Evolutionary conservation across 2,329 filamentous ascomycete genomes (phyloP).

Genomic region (Ascochyta viciae-villosae): DNA sequence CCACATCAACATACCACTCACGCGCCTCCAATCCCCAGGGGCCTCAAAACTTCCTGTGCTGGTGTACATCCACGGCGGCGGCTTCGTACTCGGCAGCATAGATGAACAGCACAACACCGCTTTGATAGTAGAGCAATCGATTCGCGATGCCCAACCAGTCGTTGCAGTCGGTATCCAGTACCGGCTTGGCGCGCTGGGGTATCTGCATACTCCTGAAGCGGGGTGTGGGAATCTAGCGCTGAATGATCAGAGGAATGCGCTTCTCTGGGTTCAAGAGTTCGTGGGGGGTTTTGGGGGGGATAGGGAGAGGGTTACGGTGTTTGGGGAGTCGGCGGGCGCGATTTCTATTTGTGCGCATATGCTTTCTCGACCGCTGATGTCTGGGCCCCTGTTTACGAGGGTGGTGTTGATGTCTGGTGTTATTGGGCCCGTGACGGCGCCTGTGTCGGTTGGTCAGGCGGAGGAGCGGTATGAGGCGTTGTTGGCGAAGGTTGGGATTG

Average conservation of each 20-base stretch:
- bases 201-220: constrained; percentile 51
- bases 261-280: constrained; percentile 47
- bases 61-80: constrained; percentile 62
- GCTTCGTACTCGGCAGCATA: constrained; percentile 50
- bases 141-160: constrained; percentile 23
- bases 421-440: constrained; percentile 22
- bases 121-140: constrained; percentile 31
- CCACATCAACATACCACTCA: constrained; percentile 33
- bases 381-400: constrained; percentile 28
- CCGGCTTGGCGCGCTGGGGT: constrained; percentile 36
- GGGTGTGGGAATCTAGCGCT: constrained; percentile 36
- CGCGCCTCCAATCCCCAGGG: constrained; percentile 6
- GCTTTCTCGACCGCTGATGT: constrained; percentile 20
- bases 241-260: constrained; percentile 42
- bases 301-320: constrained; percentile 38
- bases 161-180: constrained; percentile 34
- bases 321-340: constrained; percentile 58
- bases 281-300: constrained; percentile 48
- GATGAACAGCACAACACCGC: constrained; percentile 36
- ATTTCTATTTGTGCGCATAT: constrained; percentile 37
- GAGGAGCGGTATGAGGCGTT: constrained; percentile 18
- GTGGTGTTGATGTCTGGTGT: constrained; percentile 33
- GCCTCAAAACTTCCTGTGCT: constrained; percentile 54
- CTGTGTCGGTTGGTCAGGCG: constrained; percentile 15
- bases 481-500: constrained; percentile 30